Percentiles rank a stretch among this genome's conserved stretches.
Conservation (phyloP, 2,329 filamentous ascomycete genomes). For the Sarocladium brachiariae region DNA sequence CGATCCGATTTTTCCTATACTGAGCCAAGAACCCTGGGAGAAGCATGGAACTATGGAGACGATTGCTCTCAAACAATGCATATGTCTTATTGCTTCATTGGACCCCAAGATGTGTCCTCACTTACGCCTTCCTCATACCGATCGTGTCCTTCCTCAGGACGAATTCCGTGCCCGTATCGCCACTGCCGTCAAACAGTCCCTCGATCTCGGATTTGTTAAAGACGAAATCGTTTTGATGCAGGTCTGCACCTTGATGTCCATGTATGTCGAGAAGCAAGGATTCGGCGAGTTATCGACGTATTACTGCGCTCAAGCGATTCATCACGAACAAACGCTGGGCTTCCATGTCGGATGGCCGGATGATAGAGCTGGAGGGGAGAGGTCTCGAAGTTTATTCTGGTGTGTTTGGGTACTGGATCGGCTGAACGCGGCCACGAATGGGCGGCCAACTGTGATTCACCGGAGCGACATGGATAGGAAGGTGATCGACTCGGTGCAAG, state of each 20-base stretch:
- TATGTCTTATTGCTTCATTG: conserved; percentile 16
- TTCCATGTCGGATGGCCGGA: conserved; percentile 19
- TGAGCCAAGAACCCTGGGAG: conserved; percentile 16
- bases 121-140: conserved; percentile 12
- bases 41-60: conserved; percentile 14
- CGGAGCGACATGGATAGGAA: conserved; percentile 17
- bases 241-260: conserved; percentile 15
- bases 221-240: conserved; percentile 14
- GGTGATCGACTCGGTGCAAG: conserved; percentile 15
- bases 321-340: conserved; percentile 18
- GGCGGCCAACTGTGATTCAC: conserved; percentile 18
- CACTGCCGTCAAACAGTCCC: conserved; percentile 13
- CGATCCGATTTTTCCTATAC: conserved; percentile 17
- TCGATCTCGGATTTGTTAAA: conserved; percentile 14
- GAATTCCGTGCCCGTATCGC: conserved; percentile 14
- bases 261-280: conserved; percentile 14
- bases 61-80: conserved; percentile 16
- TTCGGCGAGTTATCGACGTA: conserved; percentile 14
- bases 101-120: conserved; percentile 15
- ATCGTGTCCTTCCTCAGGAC: conserved; percentile 11
- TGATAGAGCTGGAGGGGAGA: conserved; percentile 14
- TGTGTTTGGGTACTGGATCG: conserved; percentile 19
- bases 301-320: conserved; percentile 18
- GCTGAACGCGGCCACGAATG: conserved; percentile 18
- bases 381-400: conserved; percentile 17